Evolutionary conservation across 768 basidiomycete genomes (phyloP).

Genomic region (Suillus clintonianus): DNA sequence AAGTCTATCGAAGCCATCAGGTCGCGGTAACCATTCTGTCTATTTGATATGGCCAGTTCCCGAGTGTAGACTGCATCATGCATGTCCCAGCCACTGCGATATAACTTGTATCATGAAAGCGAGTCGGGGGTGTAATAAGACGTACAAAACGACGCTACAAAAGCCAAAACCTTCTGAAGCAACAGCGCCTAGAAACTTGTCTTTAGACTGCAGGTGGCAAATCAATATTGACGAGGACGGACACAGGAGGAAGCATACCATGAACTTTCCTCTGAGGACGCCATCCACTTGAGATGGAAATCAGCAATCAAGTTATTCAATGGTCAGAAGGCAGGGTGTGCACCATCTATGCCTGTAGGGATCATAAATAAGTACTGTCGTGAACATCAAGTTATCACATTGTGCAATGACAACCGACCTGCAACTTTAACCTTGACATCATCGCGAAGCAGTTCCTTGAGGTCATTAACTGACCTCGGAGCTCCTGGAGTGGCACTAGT

Average conservation of each 20-base stretch:
- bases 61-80: slow-evolving; percentile 83
- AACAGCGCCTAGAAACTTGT: slow-evolving; percentile 85
- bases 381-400: slow-evolving; percentile 1
- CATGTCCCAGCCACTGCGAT: slow-evolving; percentile 82
- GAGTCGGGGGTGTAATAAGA: slow-evolving; percentile 11
- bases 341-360: slow-evolving; percentile 67
- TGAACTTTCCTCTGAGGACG: slow-evolving; percentile 91
- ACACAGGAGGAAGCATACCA: slow-evolving; percentile 47
- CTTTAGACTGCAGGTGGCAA: slow-evolving; percentile 65
- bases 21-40: slow-evolving; percentile 90
- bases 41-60: slow-evolving; percentile 90
- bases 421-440: slow-evolving; percentile 94
- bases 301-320: slow-evolving; percentile 9
- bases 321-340: slow-evolving; percentile 15
- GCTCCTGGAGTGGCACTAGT: slow-evolving; percentile 35
- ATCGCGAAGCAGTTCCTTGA: slow-evolving; percentile 50
- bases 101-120: slow-evolving; percentile 1
- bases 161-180: slow-evolving; percentile 87
- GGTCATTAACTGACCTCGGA: slow-evolving; percentile 57
- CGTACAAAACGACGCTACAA: slow-evolving; percentile 90
- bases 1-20: slow-evolving; percentile 86
- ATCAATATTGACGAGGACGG: slow-evolving; percentile 4
- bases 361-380: neutral
- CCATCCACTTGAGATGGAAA: slow-evolving; percentile 71
- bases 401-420: slow-evolving; percentile 48